Evolutionary conservation across 2,329 filamentous ascomycete species (phyloP).

Genomic region (Microdochium bolleyi): DNA sequence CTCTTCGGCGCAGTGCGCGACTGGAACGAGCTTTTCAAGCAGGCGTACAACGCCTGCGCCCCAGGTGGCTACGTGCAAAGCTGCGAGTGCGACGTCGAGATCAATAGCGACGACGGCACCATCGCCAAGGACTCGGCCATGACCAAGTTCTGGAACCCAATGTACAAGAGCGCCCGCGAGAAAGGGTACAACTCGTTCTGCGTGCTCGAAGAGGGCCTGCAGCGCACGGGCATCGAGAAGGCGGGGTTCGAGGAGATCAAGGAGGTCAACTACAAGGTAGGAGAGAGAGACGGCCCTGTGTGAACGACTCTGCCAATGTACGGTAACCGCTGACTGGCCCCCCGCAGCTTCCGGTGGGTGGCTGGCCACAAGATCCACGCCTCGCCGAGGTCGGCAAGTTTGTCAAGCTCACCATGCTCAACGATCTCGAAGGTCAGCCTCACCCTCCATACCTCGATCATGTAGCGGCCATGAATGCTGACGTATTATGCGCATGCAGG

Average conservation of each 20-base stretch:
- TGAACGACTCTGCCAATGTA: neutral
- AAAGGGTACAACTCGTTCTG: constrained; percentile 34
- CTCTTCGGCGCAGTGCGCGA: constrained; percentile 44
- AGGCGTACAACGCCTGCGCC: constrained; percentile 38
- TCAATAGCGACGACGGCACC: constrained; percentile 13
- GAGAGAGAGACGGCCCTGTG: neutral
- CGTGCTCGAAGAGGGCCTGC: constrained; percentile 43
- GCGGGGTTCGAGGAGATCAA: constrained; percentile 51
- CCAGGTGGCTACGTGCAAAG: constrained; percentile 34
- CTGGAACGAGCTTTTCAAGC: constrained; percentile 40
- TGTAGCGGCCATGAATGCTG: neutral
- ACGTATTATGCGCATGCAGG: neutral
- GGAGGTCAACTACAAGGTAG: constrained; percentile 40
- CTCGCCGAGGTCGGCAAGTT: constrained; percentile 18
- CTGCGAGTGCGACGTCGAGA: constrained; percentile 10
- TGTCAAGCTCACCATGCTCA: constrained; percentile 14
- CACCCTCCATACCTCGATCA: too few species aligned
- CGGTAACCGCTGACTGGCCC: too few species aligned
- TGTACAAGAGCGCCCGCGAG: constrained; percentile 32
- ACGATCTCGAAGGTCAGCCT: constrained; percentile 17
- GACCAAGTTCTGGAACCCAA: constrained; percentile 12
- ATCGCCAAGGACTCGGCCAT: constrained; percentile 8
- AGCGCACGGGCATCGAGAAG: constrained; percentile 40
- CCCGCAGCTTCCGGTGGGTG: constrained; percentile 12
- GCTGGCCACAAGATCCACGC: constrained; percentile 18